Base-by-base conservation (phyloP, 257 asterid species). In the Sherardia arvensis region DNA sequence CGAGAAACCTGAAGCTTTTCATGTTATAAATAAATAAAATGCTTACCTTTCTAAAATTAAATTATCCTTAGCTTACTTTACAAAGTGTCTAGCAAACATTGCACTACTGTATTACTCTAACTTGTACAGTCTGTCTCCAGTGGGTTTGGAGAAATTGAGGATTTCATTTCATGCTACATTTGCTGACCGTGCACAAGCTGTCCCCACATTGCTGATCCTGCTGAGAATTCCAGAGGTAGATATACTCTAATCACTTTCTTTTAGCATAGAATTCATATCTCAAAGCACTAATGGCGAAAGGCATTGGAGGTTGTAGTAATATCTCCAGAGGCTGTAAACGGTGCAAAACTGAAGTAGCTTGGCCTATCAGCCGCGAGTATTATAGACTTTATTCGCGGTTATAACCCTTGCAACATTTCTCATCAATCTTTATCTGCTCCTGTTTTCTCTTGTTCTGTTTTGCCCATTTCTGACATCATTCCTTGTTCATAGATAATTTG, bases 401-500 rank as follows among this genome's bases (percentile, higher is more conserved):
- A 73, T 73, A 49, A 53, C 59, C 72, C 97, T 80, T 60, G 89
- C 87, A 61, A 90, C 84, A 90, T 73, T 68, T 60, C 62, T 23
- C 1, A 11, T 75, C 66, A 79, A 60, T 80, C 74, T 58, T 58
- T 72, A 51, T 76, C 81, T 65, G 76, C 83, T 47, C 66, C 71
- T 29, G 67, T 71, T 59, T 76, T 78, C 68, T 79, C 69, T 68
- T 79, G 64, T 54, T 79, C 74, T 23, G 51, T 67, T 53, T 62
- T 74, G 28, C 78, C 80, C 34, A 76, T 64, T 61, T 81, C 84
- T 66, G 86, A 83, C 32, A 80, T 63, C 77, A 85, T 38, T 58
- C 74, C 83, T 66, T 90, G 95, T 77, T 90, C 93, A 48, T 90
- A 87, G 74, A 82, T 28, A 71, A 90, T 56, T 72, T 93, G 99